A percentile compares a stretch with the other conserved stretches of the same genome.
phyloP scores from a whole-genome alignment of 768 basidiomycete genomes.

The Lentinula aciculospora region DNA sequence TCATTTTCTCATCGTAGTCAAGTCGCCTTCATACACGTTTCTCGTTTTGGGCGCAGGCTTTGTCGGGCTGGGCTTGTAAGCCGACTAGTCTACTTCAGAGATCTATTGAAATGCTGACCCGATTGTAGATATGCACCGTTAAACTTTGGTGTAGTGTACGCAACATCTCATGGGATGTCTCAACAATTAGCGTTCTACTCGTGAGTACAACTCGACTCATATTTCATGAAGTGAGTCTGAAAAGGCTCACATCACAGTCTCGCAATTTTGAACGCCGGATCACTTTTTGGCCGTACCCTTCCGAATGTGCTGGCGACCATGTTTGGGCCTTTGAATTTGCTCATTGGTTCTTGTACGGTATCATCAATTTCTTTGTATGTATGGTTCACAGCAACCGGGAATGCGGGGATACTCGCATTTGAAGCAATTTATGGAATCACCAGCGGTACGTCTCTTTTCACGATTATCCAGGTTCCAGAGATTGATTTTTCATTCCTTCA shows the following conservation, averaged over 20 bases:
- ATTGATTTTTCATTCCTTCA: not conserved
- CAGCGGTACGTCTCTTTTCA: slow-evolving; percentile 9
- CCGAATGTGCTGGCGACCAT: slow-evolving; percentile 11
- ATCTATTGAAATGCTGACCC: not conserved
- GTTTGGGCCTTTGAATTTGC: slow-evolving; percentile 12
- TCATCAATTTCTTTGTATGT: slow-evolving; percentile 7
- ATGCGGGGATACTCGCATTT: slow-evolving; percentile 11
- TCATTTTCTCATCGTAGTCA: slow-evolving; percentile 1
- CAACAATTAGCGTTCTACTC: slow-evolving; percentile 12
- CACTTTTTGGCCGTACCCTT: slow-evolving; percentile 10
- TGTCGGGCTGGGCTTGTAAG: slow-evolving; percentile 10
- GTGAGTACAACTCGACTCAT: not conserved
- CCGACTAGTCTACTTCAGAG: not conserved
- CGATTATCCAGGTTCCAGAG: not conserved
- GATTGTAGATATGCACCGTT: slow-evolving; percentile 9
- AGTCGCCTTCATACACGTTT: slow-evolving; percentile 10
- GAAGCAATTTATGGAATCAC: slow-evolving; percentile 12
- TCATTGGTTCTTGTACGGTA: slow-evolving; percentile 8
- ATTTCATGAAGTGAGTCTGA: not conserved
- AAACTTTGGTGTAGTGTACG: slow-evolving; percentile 13
- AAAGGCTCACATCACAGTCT: slow-evolving; percentile 1
- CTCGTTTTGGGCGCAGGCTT: slow-evolving; percentile 11
- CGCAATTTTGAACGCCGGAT: slow-evolving; percentile 13
- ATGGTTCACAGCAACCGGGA: slow-evolving; percentile 7
- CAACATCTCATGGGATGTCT: slow-evolving; percentile 10